phyloP scores from a whole-genome alignment of 352 stramenopile genomes.

The Phytopythium oedochilum region DNA sequence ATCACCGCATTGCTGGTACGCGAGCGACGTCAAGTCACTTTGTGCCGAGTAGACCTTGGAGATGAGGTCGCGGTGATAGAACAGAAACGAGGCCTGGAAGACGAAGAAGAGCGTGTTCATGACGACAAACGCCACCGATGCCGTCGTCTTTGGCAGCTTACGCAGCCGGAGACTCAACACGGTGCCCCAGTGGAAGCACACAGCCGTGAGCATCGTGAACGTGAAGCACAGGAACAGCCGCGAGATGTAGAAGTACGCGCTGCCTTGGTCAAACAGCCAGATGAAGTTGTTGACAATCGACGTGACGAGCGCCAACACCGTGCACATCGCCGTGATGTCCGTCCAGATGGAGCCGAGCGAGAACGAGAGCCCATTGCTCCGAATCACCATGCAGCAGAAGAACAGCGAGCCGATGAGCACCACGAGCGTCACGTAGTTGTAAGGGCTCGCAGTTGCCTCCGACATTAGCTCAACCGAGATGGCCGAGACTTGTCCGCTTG shows the following conservation, averaged over 20 bases:
- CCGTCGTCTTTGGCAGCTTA: constrained; percentile 66
- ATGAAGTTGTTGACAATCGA: constrained; percentile 83
- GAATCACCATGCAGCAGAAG: constrained; percentile 82
- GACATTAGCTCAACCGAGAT: constrained; percentile 70
- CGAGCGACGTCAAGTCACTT: constrained; percentile 57
- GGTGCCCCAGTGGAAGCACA: constrained; percentile 87
- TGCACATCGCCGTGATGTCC: constrained; percentile 83
- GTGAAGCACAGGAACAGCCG: constrained; percentile 78
- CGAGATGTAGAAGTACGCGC: constrained; percentile 82
- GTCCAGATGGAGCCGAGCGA: constrained; percentile 84
- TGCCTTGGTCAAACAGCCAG: constrained; percentile 66
- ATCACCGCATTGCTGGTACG: constrained; percentile 70
- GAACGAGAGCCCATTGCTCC: constrained; percentile 78
- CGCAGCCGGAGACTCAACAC: constrained; percentile 76
- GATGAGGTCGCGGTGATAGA: constrained; percentile 68
- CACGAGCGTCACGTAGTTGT: constrained; percentile 88
- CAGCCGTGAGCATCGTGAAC: constrained; percentile 86
- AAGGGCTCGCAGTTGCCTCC: constrained; percentile 64
- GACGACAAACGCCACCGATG: constrained; percentile 54
- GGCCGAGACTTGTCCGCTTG: constrained; percentile 53
- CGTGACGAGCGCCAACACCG: constrained; percentile 63
- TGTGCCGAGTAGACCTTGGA: constrained; percentile 68
- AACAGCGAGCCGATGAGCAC: constrained; percentile 75
- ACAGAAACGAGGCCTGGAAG: constrained; percentile 69
- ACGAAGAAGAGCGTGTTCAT: constrained; percentile 80